Conservation (phyloP, 2,329 filamentous ascomycete genomes). For the Fusarium keratoplasticum region DNA sequence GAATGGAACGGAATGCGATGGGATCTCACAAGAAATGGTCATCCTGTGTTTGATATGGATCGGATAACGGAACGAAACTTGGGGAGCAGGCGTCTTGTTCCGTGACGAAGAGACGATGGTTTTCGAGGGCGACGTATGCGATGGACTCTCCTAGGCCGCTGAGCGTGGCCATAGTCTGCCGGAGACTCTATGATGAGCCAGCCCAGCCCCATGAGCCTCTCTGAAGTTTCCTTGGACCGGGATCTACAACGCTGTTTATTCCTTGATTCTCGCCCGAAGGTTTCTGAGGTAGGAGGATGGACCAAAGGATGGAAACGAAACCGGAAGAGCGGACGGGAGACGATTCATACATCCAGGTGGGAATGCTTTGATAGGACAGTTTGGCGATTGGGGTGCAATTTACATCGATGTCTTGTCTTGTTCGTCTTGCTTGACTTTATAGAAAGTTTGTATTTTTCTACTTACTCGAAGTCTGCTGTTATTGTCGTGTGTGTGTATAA, state of each 20-base stretch:
- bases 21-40: constrained; percentile 20
- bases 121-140: constrained; percentile 20
- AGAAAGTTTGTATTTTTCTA: constrained; percentile 26
- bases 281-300: constrained; percentile 20
- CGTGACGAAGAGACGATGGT: constrained; percentile 30
- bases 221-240: constrained; percentile 34
- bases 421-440: constrained; percentile 30
- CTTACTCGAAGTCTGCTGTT: background rate
- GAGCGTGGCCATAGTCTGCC: constrained; percentile 16
- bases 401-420: constrained; percentile 50
- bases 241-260: constrained; percentile 46
- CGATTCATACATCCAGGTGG: constrained; percentile 53
- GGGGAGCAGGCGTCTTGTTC: constrained; percentile 37
- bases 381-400: constrained; percentile 65
- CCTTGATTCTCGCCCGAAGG: constrained; percentile 31
- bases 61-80: constrained; percentile 40
- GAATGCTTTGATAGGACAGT: constrained; percentile 60
- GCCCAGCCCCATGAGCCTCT: constrained; percentile 22
- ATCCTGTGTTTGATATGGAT: constrained; percentile 33
- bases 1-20: constrained; percentile 22
- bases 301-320: constrained; percentile 12
- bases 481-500: background rate
- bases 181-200: constrained; percentile 27
- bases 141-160: constrained; percentile 17
- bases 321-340: constrained; percentile 40